phyloP scores from a whole-genome alignment of 768 basidiomycete species.

The Krasilnikovozyma curviuscula region DNA sequence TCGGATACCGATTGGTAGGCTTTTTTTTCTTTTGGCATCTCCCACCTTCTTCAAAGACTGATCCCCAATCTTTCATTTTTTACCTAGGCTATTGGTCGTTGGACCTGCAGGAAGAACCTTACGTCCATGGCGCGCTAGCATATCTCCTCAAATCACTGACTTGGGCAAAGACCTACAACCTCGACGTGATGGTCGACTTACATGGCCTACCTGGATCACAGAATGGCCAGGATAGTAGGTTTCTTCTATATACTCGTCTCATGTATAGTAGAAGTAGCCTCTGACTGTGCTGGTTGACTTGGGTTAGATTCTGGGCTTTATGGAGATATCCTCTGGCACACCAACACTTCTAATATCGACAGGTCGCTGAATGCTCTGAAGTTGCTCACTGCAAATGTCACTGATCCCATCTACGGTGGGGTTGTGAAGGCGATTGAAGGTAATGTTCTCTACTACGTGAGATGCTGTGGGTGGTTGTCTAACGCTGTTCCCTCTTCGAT shows the following conservation, averaged over 20 bases:
- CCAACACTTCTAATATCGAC: conserved; percentile 7
- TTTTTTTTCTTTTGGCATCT: no score
- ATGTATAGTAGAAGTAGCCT: no score
- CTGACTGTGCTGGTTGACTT: no score
- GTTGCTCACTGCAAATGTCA: not conserved
- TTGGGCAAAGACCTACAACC: conserved; percentile 4
- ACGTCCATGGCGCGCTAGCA: conserved; percentile 3
- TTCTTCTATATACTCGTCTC: no score
- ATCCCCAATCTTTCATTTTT: no score
- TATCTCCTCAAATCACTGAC: not conserved
- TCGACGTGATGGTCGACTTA: conserved; percentile 10
- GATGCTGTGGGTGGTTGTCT: no score
- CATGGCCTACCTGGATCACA: conserved; percentile 7
- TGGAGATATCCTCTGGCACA: not conserved
- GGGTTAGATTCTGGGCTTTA: not conserved
- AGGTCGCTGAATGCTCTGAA: not conserved
- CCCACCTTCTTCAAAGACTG: no score
- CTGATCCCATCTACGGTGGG: not conserved
- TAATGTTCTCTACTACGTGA: not conserved
- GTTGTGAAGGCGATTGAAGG: conserved; percentile 8
- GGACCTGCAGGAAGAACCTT: conserved; percentile 4
- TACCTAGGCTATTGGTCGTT: conserved; percentile 10
- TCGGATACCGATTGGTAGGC: conserved; percentile 6
- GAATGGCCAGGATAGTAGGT: no score
- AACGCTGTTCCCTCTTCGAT: no score